A percentile compares a stretch with the other conserved stretches of the same genome.
These are phyloP conservation scores for maize (Zea mays) DNA, from an alignment of 176 grass and related monocot genomes.

Conservation along the genomic window DNA sequence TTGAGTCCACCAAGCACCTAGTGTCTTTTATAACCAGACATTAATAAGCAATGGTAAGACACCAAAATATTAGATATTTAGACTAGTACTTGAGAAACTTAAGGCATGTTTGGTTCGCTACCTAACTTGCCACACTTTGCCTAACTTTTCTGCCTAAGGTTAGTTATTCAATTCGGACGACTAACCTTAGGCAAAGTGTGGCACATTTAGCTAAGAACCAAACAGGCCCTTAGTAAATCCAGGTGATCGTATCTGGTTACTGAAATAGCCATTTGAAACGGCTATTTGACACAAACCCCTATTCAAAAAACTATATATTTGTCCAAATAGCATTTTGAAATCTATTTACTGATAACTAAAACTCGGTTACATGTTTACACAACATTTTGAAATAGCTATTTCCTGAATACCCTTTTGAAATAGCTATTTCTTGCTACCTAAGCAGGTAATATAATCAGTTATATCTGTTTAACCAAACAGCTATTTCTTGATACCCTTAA, in stretches of 20 bases:
- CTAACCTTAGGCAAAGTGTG: too few species aligned
- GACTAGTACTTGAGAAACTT: neutral
- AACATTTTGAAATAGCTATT: neutral
- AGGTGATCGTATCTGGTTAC: neutral
- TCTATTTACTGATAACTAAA: neutral
- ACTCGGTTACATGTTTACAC: neutral
- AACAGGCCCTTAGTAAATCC: too few species aligned
- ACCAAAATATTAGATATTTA: neutral
- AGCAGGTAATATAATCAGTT: neutral
- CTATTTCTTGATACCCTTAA: neutral
- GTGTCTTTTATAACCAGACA: too few species aligned
- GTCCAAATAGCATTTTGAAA: neutral
- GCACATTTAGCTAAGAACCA: too few species aligned
- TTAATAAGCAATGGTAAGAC: too few species aligned
- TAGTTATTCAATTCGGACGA: too few species aligned
- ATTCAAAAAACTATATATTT: neutral
- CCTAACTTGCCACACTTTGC: too few species aligned
- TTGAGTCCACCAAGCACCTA: neutral
- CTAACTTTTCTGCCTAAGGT: too few species aligned
- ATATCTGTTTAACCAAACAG: neutral
- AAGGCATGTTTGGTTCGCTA: too few species aligned
- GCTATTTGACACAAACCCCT: neutral
- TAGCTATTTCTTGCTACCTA: neutral
- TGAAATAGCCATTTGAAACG: neutral
- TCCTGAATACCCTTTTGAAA: neutral